phyloP scores from a whole-genome alignment of 176 grass and related monocot species.

The Carex parvula region DNA sequence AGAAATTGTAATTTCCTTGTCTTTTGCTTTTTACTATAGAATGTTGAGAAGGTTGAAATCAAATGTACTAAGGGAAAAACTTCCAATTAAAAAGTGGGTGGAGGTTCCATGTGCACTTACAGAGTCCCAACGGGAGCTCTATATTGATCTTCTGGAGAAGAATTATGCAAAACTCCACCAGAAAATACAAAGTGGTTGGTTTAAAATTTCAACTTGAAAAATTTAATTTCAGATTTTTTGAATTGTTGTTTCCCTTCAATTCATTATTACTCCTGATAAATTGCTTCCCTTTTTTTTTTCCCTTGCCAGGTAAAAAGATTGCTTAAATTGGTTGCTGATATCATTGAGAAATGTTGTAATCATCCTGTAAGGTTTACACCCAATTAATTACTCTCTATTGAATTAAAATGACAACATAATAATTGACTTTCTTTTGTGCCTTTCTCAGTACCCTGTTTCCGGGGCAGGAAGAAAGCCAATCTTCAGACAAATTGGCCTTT shows the following conservation, averaged over 20 bases:
- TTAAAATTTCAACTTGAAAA: not conserved
- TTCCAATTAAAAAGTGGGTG: constrained; percentile 70
- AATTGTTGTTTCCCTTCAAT: not conserved
- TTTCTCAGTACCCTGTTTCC: constrained; percentile 51
- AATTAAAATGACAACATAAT: not conserved
- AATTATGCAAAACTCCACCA: constrained; percentile 59
- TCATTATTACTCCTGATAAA: constrained; percentile 2
- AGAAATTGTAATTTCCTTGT: constrained; percentile 26
- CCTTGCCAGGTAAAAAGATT: constrained; percentile 44
- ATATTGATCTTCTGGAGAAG: constrained; percentile 65
- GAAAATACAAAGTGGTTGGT: constrained; percentile 47
- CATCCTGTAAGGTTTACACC: constrained; percentile 44
- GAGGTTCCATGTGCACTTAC: constrained; percentile 69
- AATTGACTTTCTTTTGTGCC: not conserved
- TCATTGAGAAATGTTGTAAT: constrained; percentile 59
- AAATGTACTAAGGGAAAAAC: constrained; percentile 45
- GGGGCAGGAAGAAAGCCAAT: constrained; percentile 32
- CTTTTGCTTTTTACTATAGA: constrained; percentile 33
- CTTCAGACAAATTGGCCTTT: constrained; percentile 35
- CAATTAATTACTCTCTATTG: constrained; percentile 10
- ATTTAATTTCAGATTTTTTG: not conserved
- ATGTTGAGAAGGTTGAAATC: constrained; percentile 72
- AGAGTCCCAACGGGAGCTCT: constrained; percentile 58
- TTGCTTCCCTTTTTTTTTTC: not conserved
- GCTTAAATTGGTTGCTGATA: constrained; percentile 53